These are phyloP conservation scores for Thelonectria discophora DNA, from an alignment of 2,329 filamentous ascomycete genomes.

Conservation along the genomic window DNA sequence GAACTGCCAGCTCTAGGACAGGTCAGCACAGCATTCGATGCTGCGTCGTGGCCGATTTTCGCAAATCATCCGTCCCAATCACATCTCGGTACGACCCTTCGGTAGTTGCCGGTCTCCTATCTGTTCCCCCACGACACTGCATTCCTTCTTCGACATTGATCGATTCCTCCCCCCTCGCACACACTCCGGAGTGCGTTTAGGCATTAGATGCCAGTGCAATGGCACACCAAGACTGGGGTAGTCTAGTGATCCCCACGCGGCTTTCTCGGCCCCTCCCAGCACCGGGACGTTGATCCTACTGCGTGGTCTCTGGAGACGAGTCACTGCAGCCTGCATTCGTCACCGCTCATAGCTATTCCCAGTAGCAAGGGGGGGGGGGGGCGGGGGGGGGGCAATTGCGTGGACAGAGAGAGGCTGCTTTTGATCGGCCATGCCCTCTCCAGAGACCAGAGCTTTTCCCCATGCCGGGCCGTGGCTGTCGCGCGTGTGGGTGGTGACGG, in stretches of 20 bases:
- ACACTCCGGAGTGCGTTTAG: background rate
- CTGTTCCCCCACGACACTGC: background rate
- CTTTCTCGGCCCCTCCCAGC: conserved; percentile 5
- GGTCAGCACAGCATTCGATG: background rate
- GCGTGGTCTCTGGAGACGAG: conserved; percentile 10
- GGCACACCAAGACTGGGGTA: conserved; percentile 1
- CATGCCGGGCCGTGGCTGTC: conserved; percentile 30
- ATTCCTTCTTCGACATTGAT: conserved; percentile 2
- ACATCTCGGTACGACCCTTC: background rate
- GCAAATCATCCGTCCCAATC: background rate
- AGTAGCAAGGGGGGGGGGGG: conserved; percentile 5
- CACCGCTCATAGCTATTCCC: background rate
- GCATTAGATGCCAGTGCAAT: background rate
- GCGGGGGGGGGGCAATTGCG: conserved; percentile 9
- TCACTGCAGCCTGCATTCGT: conserved; percentile 20
- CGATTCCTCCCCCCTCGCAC: background rate
- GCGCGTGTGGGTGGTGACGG: conserved; percentile 26
- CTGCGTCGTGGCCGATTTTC: background rate
- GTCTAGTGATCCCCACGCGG: conserved; percentile 12
- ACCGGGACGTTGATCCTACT: conserved; percentile 8
- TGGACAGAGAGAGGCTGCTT: conserved; percentile 4
- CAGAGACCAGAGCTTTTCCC: conserved; percentile 25
- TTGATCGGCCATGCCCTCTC: conserved; percentile 28
- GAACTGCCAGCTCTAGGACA: background rate
- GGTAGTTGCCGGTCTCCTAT: conserved; percentile 2